Percentiles rank a stretch among this genome's conserved stretches.
These are phyloP conservation scores for Taphrina pruni DNA, from an alignment of 1,139 yeast species.

Conservation along the genomic window DNA sequence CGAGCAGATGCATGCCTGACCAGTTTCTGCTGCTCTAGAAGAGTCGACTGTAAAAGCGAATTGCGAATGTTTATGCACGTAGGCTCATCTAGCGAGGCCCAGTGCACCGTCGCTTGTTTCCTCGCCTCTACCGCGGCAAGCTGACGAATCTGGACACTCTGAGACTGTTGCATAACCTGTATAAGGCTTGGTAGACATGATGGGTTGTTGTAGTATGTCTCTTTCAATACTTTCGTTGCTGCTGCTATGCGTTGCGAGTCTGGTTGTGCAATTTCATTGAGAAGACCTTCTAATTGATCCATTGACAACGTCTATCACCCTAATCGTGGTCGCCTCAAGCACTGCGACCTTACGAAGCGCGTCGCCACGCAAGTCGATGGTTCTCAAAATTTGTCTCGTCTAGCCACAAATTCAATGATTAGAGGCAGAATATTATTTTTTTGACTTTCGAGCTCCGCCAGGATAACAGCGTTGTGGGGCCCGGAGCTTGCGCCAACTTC, in stretches of 20 bases:
- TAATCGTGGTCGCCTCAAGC: too few relatives aligned
- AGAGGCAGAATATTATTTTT: constrained; percentile 9
- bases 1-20: constrained; percentile 90
- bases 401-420: not conserved
- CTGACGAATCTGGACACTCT: constrained; percentile 56
- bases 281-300: constrained; percentile 9
- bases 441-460: constrained; percentile 16
- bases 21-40: constrained; percentile 66
- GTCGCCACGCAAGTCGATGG: too few relatives aligned
- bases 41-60: constrained; percentile 71
- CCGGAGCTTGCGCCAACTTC: not conserved
- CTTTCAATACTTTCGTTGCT: constrained; percentile 76
- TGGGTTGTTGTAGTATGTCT: constrained; percentile 74
- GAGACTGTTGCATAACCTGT: constrained; percentile 69
- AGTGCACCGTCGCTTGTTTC: constrained; percentile 73
- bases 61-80: constrained; percentile 67
- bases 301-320: not conserved
- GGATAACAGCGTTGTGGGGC: not conserved
- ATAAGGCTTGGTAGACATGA: constrained; percentile 79
- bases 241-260: constrained; percentile 59
- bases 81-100: constrained; percentile 61
- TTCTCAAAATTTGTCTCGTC: not conserved
- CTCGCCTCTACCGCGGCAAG: constrained; percentile 95
- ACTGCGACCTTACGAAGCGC: too few relatives aligned
- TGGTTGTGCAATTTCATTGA: constrained; percentile 41